These are phyloP conservation scores for Cenchrus purpureus DNA, from an alignment of 176 grass and related monocot species.

Conservation along the genomic window DNA sequence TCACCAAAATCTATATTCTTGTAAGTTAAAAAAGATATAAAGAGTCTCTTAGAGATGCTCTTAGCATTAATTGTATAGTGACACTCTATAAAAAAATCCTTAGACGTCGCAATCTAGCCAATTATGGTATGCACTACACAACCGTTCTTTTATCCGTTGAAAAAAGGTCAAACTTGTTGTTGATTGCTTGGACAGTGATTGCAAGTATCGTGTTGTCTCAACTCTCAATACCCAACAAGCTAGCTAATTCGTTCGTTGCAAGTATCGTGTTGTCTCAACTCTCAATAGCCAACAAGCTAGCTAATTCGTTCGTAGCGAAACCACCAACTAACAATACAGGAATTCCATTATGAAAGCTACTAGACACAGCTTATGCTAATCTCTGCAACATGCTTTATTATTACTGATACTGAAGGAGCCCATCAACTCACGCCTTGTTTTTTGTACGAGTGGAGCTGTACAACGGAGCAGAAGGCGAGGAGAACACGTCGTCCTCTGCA, in stretches of 20 bases:
- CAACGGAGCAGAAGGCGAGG: too few species aligned
- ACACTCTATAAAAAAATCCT: too few species aligned
- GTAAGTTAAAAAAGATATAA: too few species aligned
- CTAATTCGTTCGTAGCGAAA: neutral
- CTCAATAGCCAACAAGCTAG: neutral
- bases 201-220: neutral
- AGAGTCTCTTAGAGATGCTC: too few species aligned
- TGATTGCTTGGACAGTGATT: neutral
- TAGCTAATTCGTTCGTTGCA: neutral
- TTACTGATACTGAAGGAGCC: neutral
- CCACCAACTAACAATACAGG: neutral
- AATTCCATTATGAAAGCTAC: neutral
- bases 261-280: neutral
- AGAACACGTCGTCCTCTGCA: too few species aligned
- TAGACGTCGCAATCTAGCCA: neutral
- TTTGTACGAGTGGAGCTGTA: neutral
- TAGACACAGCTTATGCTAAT: neutral
- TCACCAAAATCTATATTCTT: too few species aligned
- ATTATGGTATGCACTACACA: neutral
- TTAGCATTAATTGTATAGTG: too few species aligned
- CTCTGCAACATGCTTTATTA: neutral
- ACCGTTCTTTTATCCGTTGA: neutral
- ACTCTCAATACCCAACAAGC: neutral
- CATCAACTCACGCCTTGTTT: neutral
- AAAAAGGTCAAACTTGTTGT: neutral